Conservation (phyloP, 768 basidiomycete genomes). For the Trichaptum fuscoviolaceum region DNA sequence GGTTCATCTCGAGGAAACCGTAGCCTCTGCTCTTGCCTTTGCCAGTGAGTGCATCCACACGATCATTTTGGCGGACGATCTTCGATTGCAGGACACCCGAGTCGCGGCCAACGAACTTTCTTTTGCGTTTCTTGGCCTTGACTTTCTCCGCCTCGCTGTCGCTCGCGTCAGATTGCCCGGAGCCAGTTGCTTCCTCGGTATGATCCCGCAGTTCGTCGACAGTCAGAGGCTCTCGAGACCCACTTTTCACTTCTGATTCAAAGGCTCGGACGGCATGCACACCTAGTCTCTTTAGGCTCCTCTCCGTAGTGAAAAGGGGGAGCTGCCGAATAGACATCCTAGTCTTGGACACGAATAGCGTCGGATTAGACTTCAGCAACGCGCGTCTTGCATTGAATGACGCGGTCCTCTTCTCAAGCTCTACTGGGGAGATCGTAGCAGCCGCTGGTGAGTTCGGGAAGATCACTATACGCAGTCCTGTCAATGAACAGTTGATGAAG, state of each 20-base stretch:
- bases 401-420: slow-evolving; percentile 78
- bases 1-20: slow-evolving; percentile 88
- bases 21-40: slow-evolving; percentile 91
- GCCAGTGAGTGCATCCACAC: slow-evolving; percentile 83
- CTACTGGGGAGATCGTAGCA: slow-evolving; percentile 57
- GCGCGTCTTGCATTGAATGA: slow-evolving; percentile 83
- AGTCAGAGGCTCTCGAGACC: slow-evolving; percentile 52
- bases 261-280: slow-evolving; percentile 77
- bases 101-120: slow-evolving; percentile 25
- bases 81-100: slow-evolving; percentile 82
- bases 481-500: slow-evolving; percentile 5
- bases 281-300: slow-evolving; percentile 82
- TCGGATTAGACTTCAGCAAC: slow-evolving; percentile 86
- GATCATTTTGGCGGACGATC: slow-evolving; percentile 83
- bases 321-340: slow-evolving; percentile 93
- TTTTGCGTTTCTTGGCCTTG: slow-evolving; percentile 31
- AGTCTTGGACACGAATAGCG: slow-evolving; percentile 89
- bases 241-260: slow-evolving; percentile 67
- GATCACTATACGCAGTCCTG: slow-evolving; percentile 54
- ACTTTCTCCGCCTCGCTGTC: slow-evolving; percentile 23
- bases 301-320: slow-evolving; percentile 86
- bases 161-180: slow-evolving; percentile 21
- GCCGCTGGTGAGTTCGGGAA: slow-evolving; percentile 84
- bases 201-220: slow-evolving; percentile 57
- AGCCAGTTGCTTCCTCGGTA: slow-evolving; percentile 20